Conservation (phyloP, 2,329 filamentous ascomycete genomes). For the Purpureocillium takamizusanense region DNA sequence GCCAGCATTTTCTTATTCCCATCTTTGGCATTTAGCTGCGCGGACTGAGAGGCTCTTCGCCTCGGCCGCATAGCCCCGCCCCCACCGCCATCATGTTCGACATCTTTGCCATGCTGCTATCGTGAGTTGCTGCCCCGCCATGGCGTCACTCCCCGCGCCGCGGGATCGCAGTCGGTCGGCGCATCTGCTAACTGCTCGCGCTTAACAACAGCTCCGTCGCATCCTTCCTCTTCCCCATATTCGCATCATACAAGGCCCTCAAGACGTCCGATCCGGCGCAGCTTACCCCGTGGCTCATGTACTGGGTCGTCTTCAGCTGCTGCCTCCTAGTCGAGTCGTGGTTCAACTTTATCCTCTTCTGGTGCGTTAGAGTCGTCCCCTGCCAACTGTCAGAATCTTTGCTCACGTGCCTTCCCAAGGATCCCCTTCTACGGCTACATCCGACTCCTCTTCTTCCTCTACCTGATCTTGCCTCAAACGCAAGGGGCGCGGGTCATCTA, state of each 20-base stretch:
- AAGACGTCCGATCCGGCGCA: conserved; percentile 84
- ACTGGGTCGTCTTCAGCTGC: conserved; percentile 89
- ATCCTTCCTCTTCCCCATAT: conserved; percentile 89
- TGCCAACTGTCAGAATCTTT: too few relatives aligned
- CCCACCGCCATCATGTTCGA: conserved; percentile 55
- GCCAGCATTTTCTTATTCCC: not conserved
- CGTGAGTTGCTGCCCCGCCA: conserved; percentile 43
- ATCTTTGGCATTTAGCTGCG: not conserved
- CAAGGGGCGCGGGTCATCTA: conserved; percentile 86
- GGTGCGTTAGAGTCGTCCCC: conserved; percentile 35
- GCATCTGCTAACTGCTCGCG: conserved; percentile 3
- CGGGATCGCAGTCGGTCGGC: not conserved
- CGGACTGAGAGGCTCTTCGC: conserved; percentile 14
- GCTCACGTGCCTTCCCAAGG: conserved; percentile 32
- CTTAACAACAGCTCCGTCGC: conserved; percentile 57
- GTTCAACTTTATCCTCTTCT: conserved; percentile 77
- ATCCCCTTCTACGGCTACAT: conserved; percentile 91
- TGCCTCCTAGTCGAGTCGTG: conserved; percentile 78
- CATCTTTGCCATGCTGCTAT: conserved; percentile 67
- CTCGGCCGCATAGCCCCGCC: conserved; percentile 10
- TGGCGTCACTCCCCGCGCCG: conserved; percentile 11
- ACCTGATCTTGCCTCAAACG: conserved; percentile 95
- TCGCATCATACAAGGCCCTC: conserved; percentile 96
- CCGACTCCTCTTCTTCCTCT: conserved; percentile 78
- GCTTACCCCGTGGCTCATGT: conserved; percentile 97